These are phyloP conservation scores for Colletotrichum sojae DNA, from an alignment of 2,329 filamentous ascomycete species.

Conservation along the genomic window DNA sequence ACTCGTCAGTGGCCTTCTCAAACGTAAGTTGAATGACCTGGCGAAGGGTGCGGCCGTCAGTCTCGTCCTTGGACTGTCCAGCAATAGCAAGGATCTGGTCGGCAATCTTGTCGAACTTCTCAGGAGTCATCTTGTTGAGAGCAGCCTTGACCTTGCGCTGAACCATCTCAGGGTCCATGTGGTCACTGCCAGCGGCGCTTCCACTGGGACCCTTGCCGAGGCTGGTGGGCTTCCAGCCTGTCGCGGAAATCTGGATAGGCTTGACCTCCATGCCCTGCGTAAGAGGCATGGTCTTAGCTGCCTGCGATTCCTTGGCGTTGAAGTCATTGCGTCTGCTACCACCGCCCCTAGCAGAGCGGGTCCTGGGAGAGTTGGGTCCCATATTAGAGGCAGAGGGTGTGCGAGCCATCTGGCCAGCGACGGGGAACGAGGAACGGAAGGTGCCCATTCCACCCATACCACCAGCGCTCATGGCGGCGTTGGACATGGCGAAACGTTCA, in stretches of 20 bases:
- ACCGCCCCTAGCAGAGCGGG: conserved; percentile 66
- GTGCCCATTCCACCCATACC: conserved; percentile 53
- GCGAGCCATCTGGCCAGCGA: conserved; percentile 74
- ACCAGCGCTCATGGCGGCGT: conserved; percentile 57
- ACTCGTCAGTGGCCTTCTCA: conserved; percentile 98
- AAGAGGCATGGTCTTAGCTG: conserved; percentile 91
- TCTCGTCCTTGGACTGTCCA: conserved; percentile 94
- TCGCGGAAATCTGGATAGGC: conserved; percentile 79
- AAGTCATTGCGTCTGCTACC: conserved; percentile 75
- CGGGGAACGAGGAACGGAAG: conserved; percentile 64
- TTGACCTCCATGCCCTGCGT: conserved; percentile 87
- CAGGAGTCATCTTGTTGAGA: conserved; percentile 99
- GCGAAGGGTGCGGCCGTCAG: conserved; percentile 91
- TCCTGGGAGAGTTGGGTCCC: conserved; percentile 80
- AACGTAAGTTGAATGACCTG: conserved; percentile 99
- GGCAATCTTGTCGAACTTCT: conserved; percentile 97
- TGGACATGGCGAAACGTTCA: conserved; percentile 79
- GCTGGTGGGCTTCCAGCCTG: conserved; percentile 91
- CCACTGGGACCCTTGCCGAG: conserved; percentile 62
- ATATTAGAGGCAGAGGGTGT: conserved; percentile 72
- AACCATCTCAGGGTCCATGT: conserved; percentile 91
- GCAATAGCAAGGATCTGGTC: conserved; percentile 94
- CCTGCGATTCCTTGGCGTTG: conserved; percentile 74
- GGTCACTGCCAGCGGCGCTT: conserved; percentile 58
- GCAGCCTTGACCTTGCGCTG: conserved; percentile 99